phyloP scores from a whole-genome alignment of 306 rosid species.

The Cicer yamashitae region DNA sequence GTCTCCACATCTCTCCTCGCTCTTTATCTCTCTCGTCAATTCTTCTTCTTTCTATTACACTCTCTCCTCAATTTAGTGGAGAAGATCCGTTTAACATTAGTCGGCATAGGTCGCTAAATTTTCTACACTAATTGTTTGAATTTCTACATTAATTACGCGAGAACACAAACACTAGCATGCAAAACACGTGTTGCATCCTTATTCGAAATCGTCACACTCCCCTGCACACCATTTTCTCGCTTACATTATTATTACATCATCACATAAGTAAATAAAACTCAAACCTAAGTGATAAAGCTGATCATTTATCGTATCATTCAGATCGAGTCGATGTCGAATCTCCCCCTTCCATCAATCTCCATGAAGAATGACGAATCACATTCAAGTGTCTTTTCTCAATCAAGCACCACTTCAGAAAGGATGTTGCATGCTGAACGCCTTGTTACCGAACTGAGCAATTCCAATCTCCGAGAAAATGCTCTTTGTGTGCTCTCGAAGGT shows the following conservation, averaged over 20 bases:
- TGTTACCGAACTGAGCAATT: neutral
- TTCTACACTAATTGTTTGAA: too few species aligned
- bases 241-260: neutral
- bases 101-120: too few species aligned
- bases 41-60: too few species aligned
- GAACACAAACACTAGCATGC: too few species aligned
- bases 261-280: neutral
- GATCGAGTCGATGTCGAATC: neutral
- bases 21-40: too few species aligned
- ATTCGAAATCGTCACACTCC: neutral
- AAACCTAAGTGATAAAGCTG: neutral
- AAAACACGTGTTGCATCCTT: neutral
- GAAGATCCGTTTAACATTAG: too few species aligned
- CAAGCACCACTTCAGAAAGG: neutral
- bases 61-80: too few species aligned
- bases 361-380: neutral
- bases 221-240: neutral
- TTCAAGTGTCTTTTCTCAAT: neutral
- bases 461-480: neutral
- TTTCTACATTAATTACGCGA: too few species aligned
- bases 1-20: too few species aligned
- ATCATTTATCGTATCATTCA: neutral
- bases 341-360: neutral
- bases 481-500: slow-evolving; percentile 3
- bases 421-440: neutral